Base-by-base conservation (phyloP, 306 rosid species). In the Alnus rubra region DNA sequence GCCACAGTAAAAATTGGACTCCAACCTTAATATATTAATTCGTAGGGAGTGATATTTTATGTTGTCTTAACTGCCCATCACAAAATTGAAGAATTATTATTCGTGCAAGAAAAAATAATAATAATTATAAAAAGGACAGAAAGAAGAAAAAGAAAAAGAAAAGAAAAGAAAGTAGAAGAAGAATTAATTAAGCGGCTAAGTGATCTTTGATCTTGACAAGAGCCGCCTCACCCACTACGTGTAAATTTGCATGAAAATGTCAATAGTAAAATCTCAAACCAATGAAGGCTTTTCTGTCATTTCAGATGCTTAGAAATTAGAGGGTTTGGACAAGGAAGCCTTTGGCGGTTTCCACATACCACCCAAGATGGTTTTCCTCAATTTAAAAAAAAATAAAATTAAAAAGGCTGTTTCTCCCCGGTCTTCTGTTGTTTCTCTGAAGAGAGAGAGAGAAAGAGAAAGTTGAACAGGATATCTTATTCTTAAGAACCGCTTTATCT, bases 161-260 rank as follows among this genome's bases (percentile, higher is more conserved):
- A n/a, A n/a, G n/a, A 49, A 71, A 23, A 30, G 45, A 14, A 23
- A 33, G 18, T 8, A 15, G 19, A 45, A 44, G 54, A 47, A 58
- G 48, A 55, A 23, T 23, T 23, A 23, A 23, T 23, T 23, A 23
- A 33, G 51, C 31, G 9, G 51, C 51, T 67, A 9, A 9, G 51
- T 19, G 63, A 4, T 64, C 0, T 64, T 14, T 15, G 47, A 47
- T 76, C 53, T 10, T 13, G 49, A 8, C 7, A 71, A 13, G 33
- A 80, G 87, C 83, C 71, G 72, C 74, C 85, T 62, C 37, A 73
- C 18, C 39, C 74, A 79, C 85, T 49, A 90, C 89, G 94, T 91
- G 91, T 87, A 83, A 70, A 82, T 84, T 84, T 86, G 90, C 93
- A 88, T 86, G 89, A 84, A 89, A 87, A 75, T 78, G 85, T 80